Conservation (phyloP, 441 rosid genomes). For the Erysimum cheiri region DNA sequence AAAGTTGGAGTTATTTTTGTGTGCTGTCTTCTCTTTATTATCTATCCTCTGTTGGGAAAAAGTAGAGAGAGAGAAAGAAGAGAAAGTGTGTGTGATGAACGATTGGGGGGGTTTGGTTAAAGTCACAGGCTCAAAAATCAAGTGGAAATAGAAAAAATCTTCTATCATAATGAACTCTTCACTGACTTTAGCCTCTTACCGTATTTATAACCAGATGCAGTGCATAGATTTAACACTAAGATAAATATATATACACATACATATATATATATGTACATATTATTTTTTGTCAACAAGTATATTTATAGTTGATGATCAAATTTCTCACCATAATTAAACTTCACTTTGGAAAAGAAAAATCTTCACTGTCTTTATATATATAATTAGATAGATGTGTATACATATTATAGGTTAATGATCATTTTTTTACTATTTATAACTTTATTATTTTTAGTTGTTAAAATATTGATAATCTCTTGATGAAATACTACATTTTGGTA, state of each 20-base stretch:
- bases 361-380: too few species aligned
- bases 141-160: slow-evolving; percentile 35
- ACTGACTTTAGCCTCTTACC: slow-evolving; percentile 29
- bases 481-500: too few species aligned
- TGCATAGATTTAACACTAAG: slow-evolving; percentile 11
- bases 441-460: neutral
- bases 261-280: neutral
- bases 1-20: slow-evolving; percentile 23
- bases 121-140: slow-evolving; percentile 38
- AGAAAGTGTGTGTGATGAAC: slow-evolving; percentile 4
- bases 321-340: neutral
- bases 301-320: neutral
- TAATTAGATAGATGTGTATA: neutral
- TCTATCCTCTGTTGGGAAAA: slow-evolving; percentile 25
- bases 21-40: slow-evolving; percentile 25
- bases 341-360: too few species aligned
- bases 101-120: slow-evolving; percentile 28
- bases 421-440: neutral
- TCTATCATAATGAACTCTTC: slow-evolving; percentile 11
- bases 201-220: slow-evolving; percentile 19
- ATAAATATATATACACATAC: neutral
- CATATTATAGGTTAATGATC: neutral
- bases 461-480: neutral
- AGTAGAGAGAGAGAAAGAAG: neutral
- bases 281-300: neutral